phyloP scores from a whole-genome alignment of 2,329 filamentous ascomycete species.

The Sporothrix pallida region DNA sequence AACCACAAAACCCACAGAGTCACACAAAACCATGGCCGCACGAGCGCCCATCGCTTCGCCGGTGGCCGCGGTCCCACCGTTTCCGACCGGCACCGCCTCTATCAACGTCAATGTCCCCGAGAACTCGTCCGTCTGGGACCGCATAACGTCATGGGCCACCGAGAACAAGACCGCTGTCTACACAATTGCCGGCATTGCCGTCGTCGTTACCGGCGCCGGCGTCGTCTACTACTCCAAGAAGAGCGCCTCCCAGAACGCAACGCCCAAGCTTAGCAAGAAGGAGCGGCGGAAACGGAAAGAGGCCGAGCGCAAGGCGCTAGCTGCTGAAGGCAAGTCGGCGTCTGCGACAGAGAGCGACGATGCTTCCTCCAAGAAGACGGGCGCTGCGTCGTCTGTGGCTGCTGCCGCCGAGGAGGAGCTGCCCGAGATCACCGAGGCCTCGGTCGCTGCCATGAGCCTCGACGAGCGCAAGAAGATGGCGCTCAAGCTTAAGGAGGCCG shows the following conservation, averaged over 20 bases:
- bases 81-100: slow-evolving; percentile 40
- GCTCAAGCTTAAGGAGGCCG: slow-evolving; percentile 88
- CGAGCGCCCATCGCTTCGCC: slow-evolving; percentile 44
- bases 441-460: slow-evolving; percentile 56
- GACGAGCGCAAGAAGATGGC: slow-evolving; percentile 86
- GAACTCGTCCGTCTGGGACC: slow-evolving; percentile 81
- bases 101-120: slow-evolving; percentile 57
- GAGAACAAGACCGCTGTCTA: slow-evolving; percentile 97
- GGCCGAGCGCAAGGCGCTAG: slow-evolving; percentile 60
- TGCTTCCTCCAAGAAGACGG: slow-evolving; percentile 40
- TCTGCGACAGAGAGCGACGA: slow-evolving; percentile 42
- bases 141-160: slow-evolving; percentile 86
- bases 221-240: slow-evolving; percentile 86
- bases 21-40: slow-evolving; percentile 47
- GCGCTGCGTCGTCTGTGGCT: slow-evolving; percentile 61
- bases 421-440: slow-evolving; percentile 68
- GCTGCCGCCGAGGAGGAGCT: slow-evolving; percentile 67
- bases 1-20: neutral
- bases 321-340: slow-evolving; percentile 57
- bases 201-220: slow-evolving; percentile 89
- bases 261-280: slow-evolving; percentile 84
- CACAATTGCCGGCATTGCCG: slow-evolving; percentile 91
- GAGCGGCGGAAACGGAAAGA: slow-evolving; percentile 88
- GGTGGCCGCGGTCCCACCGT: slow-evolving; percentile 44
- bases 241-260: slow-evolving; percentile 56